Base-by-base conservation (phyloP, 225 moss, liverwort and hornwort genomes). In the Straminergon stramineum region DNA sequence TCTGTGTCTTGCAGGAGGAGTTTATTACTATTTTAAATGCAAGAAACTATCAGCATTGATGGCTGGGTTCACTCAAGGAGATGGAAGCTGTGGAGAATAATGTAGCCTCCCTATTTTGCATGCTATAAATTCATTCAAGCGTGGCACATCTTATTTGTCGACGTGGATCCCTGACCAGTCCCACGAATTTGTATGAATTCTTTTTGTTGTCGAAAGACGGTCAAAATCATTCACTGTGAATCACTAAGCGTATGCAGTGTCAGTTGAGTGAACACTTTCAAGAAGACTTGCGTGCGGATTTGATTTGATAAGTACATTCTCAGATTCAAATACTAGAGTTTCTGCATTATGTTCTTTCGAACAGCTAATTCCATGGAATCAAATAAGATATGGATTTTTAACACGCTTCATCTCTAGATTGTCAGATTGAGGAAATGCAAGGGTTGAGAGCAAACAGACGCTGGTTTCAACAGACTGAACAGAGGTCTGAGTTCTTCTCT, bases 21-120 rank as follows among this genome's bases (percentile, higher is more conserved):
- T 95, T 95, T 51, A 94, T 93, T 64, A 18, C 91, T 61, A 93
- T 93, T 80, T 84, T 95, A 83, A 95, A 93, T 88, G 93, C 93
- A 84, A 84, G 93, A 88, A 94, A 92, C 88, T 95, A 92, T 63
- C 88, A 90, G 15, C 94, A 92, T 57, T 94, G 67, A 92, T 64
- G 62, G 26, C 48, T 66, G 63, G 53, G 41, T 77, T 52, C 34
- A 71, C 24, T 69, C 41, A 32, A 61, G 37, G 82, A 82, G 21
- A 37, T 70, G 32, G 78, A 71, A 85, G 64, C 24, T 86, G 10
- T 76, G 55, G 86, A 84, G 74, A 73, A 63, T 39, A 79, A 39
- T 39, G 41, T 48, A 27, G 64, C 57, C 61, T 86, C 23, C 45
- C 77, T 84, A 37, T 83, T 75, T 37, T 80, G 71, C 58, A 60